Base-by-base conservation (phyloP, 2,329 filamentous ascomycete species). In the Laburnicola sp. region DNA sequence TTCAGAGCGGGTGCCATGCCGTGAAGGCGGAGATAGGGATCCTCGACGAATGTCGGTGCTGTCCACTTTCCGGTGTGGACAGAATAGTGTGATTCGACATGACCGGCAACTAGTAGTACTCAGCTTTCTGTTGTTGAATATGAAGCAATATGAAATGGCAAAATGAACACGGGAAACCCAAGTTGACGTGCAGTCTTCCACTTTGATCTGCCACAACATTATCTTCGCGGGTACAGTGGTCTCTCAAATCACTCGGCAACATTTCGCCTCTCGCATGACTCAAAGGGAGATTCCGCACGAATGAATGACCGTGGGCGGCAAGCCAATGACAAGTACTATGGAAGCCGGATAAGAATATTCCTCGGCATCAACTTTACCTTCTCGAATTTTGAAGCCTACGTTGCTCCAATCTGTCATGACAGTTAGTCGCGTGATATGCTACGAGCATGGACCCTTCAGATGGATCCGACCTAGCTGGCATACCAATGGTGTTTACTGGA, bases 1-100 rank as follows among this genome's bases (percentile, higher is more conserved):
- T 99, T 99, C 59, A 97, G 84, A 37, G 86, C 93, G 0, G 94
- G 92, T 0, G 92, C 87, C 89, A 99, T 94, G 74, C 93, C 94
- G 75, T 97, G 93, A 69, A 97, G 86, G 60, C 86, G 86, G 64
- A 97, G 84, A 78, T 82, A 92, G 5, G 93, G 93, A 64, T 93
- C 89, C 54, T 84, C 76, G 54, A 97, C 85, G 76, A 96, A 96
- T 57, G 82, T 78, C 25, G 90, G 91, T 10, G 85, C 74, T 0
- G 86, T 84, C 92, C 92, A 97, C 80, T 86, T 73, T 43, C 86
- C 85, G 2, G 86, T 90, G 58, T 85, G 80, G 59, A 83, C 78
- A 52, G 86, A 88, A 81, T 89, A 97, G 73, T 87, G 86, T 42
- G 87, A 91, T 76, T 96, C 90, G 71, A 97, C 86, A 76, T 97